Base-by-base conservation (phyloP, 202 grass and related monocot species). In the Hordeum pubiflorum region DNA sequence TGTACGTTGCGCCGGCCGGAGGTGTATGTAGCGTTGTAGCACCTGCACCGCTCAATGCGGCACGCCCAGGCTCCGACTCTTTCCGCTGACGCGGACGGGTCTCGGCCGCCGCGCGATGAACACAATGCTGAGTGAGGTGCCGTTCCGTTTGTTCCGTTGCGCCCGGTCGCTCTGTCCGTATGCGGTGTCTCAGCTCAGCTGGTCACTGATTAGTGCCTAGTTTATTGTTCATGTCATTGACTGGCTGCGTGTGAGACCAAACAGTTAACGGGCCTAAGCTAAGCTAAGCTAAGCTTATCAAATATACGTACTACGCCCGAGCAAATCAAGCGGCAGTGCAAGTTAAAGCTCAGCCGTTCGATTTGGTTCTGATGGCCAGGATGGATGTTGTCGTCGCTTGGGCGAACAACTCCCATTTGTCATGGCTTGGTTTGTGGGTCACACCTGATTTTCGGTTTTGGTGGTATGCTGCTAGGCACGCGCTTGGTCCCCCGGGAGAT, bases 21-120 rank as follows among this genome's bases (percentile, higher is more conserved):
- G 37, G 40, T 14, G 26, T 72, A 72, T 50, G 69, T 72, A 72
- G 69, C 41, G 41, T 50, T 72, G 69, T 31, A 18, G 64, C 39
- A 21, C 69, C 13, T 9, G 63, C 26, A 14, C 13, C 27, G 58
- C 58, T 61, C 5, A 2, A 36, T 44, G 41, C 41, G 41, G 40
- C 40, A 39, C 37, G 37, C 37, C 37, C 9, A 2, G 37, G 3
- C 17, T 41, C 24, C 24, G 29, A 21, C 46, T 6, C 79, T 33
- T 60, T 44, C 66, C 24, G 12, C 21, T 71, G 79, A 87, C 13
- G 85, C 63, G 0, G 72, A 82, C 79, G 85, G 79, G 63, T 81
- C 39, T 34, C 67, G 55, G 10, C 17, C 11, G 79, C 29, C 70
- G 29, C 43, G 38, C 75, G 76, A 86, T 81, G 70, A 81, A 81